phyloP scores from a whole-genome alignment of 768 basidiomycete species.

The Clathrus columnatus region DNA sequence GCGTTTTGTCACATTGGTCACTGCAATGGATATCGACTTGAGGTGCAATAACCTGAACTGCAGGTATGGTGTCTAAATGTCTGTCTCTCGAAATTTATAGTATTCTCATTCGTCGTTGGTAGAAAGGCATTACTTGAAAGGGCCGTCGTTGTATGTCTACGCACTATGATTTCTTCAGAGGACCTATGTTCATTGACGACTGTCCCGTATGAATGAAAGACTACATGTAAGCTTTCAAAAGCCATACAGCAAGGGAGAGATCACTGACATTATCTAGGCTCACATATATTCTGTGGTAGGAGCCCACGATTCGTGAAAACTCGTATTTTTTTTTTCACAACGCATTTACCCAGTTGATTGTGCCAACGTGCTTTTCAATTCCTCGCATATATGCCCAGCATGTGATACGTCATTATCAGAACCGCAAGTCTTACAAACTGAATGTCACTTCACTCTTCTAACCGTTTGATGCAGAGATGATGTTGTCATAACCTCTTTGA shows the following conservation, averaged over 20 bases:
- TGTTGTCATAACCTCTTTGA: constrained; percentile 50
- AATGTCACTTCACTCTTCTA: constrained; percentile 3
- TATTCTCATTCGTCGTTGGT: constrained; percentile 27
- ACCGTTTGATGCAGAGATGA: constrained; percentile 36
- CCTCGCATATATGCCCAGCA: constrained; percentile 72
- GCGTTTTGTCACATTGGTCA: constrained; percentile 4
- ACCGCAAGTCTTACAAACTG: constrained; percentile 46
- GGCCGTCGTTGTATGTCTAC: constrained; percentile 73
- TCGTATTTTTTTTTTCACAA: not conserved
- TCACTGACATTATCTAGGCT: constrained; percentile 38
- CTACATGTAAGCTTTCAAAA: constrained; percentile 38
- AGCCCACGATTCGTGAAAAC: not conserved
- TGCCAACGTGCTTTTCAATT: constrained; percentile 75
- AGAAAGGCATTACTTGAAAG: constrained; percentile 61
- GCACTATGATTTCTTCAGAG: not conserved
- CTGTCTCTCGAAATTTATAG: not conserved
- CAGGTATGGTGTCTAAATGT: constrained; percentile 4
- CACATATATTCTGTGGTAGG: constrained; percentile 79
- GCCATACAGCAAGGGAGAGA: not conserved
- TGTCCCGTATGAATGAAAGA: constrained; percentile 29
- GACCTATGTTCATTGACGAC: constrained; percentile 17
- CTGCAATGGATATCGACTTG: constrained; percentile 16
- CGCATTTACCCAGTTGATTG: constrained; percentile 51
- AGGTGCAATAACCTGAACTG: constrained; percentile 15
- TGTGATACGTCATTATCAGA: constrained; percentile 75